Base-by-base conservation (phyloP, 2,329 filamentous ascomycete species). In the Calonectria montana region DNA sequence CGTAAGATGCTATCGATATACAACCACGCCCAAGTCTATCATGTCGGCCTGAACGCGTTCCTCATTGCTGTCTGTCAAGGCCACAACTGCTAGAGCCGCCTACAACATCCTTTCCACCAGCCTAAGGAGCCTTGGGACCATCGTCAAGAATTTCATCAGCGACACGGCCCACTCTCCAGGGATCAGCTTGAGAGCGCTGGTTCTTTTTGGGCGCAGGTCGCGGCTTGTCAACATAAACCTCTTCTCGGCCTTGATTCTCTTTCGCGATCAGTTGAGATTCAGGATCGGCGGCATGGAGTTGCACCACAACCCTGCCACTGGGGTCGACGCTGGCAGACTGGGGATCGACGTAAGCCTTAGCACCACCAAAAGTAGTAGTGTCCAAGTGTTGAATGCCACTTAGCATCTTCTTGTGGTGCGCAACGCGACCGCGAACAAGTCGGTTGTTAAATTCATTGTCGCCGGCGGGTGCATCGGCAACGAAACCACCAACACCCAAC, bases 81-180 rank as follows among this genome's bases (percentile, higher is more conserved):
- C 85, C 84, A 67, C 87, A 87, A 72, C 72, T 83, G 65, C 76
- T 77, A 4, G 80, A 81, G 74, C 82, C 86, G 70, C 84, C 81
- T 27, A 81, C 63, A n/a, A 80, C 67, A 27, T 75, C 61, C 82
- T 94, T 76, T 91, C 94, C 86, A 94, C 94, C 84, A 37, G 65
- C 43, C 37, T 62, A 35, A 18, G 71, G n/a, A 27, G 41, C n/a
- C 29, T 41, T 43, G 18, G 63, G 43, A 21, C 63, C 71, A 7
- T 75, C 72, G 16, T 67, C 72, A 70, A 82, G 55, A 65, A 83
- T 76, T 73, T 81, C 80, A 66, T 81, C 74, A n/a, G 77, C 69
- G 61, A 81, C 78, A 23, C 75, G 75, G 9, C 72, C 73, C 21
- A 74, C 63, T 63, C 80, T 73, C 75, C 75, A 73, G 48, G 77